phyloP scores from a whole-genome alignment of 1,139 yeast species.

The Ogataea hybrid region DNA sequence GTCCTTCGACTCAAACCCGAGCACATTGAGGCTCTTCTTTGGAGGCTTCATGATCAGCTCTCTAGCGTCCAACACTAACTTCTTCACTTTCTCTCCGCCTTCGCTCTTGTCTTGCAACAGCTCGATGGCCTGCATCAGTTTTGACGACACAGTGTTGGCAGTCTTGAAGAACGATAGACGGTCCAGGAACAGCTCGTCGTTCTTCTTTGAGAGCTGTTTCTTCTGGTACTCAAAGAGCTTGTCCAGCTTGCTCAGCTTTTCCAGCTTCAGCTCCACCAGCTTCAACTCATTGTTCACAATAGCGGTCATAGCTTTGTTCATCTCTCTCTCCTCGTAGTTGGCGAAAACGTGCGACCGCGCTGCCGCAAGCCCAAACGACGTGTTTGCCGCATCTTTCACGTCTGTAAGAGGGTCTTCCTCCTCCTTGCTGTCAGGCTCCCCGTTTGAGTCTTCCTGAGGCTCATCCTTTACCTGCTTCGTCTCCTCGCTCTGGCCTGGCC shows the following conservation, averaged over 20 bases:
- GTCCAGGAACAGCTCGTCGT: conserved; percentile 79
- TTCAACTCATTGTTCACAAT: conserved; percentile 71
- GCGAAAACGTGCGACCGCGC: conserved; percentile 84
- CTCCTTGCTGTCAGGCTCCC: conserved; percentile 2
- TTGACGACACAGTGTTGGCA: conserved; percentile 49
- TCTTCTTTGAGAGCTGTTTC: conserved; percentile 68
- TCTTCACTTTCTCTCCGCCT: conserved; percentile 25
- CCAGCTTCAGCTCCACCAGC: conserved; percentile 74
- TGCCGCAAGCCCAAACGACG: conserved; percentile 67
- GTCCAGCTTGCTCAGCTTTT: conserved; percentile 70
- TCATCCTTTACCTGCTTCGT: conserved; percentile 3
- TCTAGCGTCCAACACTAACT: conserved; percentile 46
- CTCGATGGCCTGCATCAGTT: conserved; percentile 45
- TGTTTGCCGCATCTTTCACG: conserved; percentile 48
- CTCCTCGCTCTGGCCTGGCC: neutral
- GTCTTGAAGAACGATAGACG: conserved; percentile 69
- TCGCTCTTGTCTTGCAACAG: conserved; percentile 31
- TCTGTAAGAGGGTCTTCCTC: conserved; percentile 25
- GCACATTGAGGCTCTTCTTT: conserved; percentile 33
- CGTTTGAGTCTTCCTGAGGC: neutral
- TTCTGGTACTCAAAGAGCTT: conserved; percentile 77
- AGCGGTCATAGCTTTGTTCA: conserved; percentile 56
- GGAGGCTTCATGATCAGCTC: conserved; percentile 52
- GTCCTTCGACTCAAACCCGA: conserved; percentile 27
- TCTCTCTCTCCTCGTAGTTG: conserved; percentile 76